Evolutionary conservation across 495 filamentous ascomycete species (phyloP), one percentile per base, ranked within the genome.

Genomic region (Penicillium cataractarum): DNA sequence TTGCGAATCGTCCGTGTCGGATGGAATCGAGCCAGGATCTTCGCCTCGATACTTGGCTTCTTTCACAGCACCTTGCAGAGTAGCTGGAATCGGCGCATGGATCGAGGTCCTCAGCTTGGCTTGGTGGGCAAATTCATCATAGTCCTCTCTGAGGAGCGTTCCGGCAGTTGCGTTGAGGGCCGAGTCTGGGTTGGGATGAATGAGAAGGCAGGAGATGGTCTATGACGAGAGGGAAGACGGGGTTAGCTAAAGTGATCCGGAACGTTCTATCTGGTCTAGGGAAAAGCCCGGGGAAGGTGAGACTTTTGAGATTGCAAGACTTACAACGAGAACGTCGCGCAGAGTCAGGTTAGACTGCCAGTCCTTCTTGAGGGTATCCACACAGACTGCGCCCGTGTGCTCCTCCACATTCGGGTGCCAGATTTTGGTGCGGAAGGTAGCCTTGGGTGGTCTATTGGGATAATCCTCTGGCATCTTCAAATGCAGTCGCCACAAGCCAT

Each of bases 331-430:
- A 7, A 90, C 85, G 75, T 90, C 87, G 49, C 83, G 78, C 33
- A 91, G 65, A 9, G 84, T 89, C 56, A 90, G 65, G 19, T 74
- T 83, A 8, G 80, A 70, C 39, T 84, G 77, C 89, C 89, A 91
- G 68, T 90, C 89, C 26, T 86, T 76, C 71, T 91, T 91, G 19
- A 91, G 69, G 6, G 89, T 91, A 71, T 90, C 89, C 35, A 91
- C 87, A 61, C 89, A 91, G 9, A 91, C 85, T 19, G 82, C 83
- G 0, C 89, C 89, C 3, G 83, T 84, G 26, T 75, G 75, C 63
- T 88, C 86, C 62, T 91, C 89, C 57, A 91, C 84, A 65, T 91
- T 91, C 0, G 89, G 89, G 62, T 91, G 89, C 82, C 87, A 91
- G 27, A 91, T 88, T 33, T 82, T 80, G 9, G 89, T 91, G 52